Evolutionary conservation across 139 green algal species (phyloP).

Genomic region (Prasinococcaceae sp.): DNA sequence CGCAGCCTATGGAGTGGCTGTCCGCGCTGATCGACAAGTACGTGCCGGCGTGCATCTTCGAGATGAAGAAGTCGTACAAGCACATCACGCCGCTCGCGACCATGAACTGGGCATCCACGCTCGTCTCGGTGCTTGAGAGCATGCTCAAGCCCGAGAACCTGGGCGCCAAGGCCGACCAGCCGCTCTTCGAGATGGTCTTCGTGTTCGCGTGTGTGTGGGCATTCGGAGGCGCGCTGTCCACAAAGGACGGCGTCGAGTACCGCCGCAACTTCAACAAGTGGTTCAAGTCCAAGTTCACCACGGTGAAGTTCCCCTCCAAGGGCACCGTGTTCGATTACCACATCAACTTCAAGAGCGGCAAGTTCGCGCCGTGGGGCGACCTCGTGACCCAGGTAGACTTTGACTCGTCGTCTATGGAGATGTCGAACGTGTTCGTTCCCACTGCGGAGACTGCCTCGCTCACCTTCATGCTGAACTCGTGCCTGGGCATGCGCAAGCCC

Average conservation of each 20-base stretch:
- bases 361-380: constrained; percentile 72
- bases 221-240: constrained; percentile 60
- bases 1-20: constrained; percentile 47
- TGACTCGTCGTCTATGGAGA: constrained; percentile 33
- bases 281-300: constrained; percentile 68
- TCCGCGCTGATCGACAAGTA: constrained; percentile 66
- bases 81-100: constrained; percentile 63
- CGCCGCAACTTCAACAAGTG: constrained; percentile 79
- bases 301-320: constrained; percentile 65
- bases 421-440: constrained; percentile 68
- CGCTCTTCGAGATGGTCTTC: constrained; percentile 72
- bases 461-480: constrained; percentile 71
- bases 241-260: constrained; percentile 82
- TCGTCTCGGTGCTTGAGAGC: constrained; percentile 69
- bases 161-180: constrained; percentile 52
- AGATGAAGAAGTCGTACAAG: constrained; percentile 65
- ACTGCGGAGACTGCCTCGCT: constrained; percentile 66
- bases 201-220: constrained; percentile 70
- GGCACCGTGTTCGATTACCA: constrained; percentile 78
- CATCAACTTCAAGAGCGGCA: constrained; percentile 64
- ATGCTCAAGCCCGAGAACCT: constrained; percentile 57
- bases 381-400: constrained; percentile 62
- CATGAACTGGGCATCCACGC: constrained; percentile 66
- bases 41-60: constrained; percentile 48
- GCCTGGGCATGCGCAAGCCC: constrained; percentile 60